Evolutionary conservation across 371 early-diverging fungal species (phyloP), one percentile per base, ranked within the genome.

Genomic region (Mycotypha africana): DNA sequence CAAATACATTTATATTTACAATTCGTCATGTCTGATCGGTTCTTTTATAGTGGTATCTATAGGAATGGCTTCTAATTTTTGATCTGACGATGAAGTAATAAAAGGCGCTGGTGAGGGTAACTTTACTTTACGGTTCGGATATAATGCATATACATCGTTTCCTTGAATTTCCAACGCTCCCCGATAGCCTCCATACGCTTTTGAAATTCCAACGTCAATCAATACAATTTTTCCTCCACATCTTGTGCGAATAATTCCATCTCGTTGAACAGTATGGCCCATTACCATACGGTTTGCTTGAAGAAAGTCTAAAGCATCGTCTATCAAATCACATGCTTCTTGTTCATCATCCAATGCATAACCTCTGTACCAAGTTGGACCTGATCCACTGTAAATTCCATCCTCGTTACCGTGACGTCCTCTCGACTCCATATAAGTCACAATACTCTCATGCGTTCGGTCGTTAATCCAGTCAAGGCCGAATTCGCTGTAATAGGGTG

Each of bases 181-280:
- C 20, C 58, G 62, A 42, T 76, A 64, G 1, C 78, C 70, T 28
- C 85, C 86, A 58, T 88, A 88, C 11, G 65, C 78, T 14, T 53
- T 46, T 15, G 82, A 82, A 33, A 88, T 86, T 14, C 91, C 91
- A 28, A 86, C 81, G 56, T 90, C 88, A 45, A 88, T 84, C 25
- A 85, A 60, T 19, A 82, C 53, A n/a, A 83, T 70, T 35, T 68
- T 70, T 10, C 81, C 82, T 9, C 69, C 56, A 51, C 86, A 88
- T 4, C 85, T 76, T 0, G 84, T 73, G 12, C 72, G 69, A 44
- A 89, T 79, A 24, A 59, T 49, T 3, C 86, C 86, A 38, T 70
- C 66, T 21, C 65, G 58, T 43, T 87, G 88, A 1, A 81, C 76
- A 0, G 88, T 90, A 45, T 90, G 91, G 1, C 88, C 91, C 21